These are phyloP conservation scores for Lipomyces sp. DNA, from an alignment of 805 yeast species.

Conservation along the genomic window DNA sequence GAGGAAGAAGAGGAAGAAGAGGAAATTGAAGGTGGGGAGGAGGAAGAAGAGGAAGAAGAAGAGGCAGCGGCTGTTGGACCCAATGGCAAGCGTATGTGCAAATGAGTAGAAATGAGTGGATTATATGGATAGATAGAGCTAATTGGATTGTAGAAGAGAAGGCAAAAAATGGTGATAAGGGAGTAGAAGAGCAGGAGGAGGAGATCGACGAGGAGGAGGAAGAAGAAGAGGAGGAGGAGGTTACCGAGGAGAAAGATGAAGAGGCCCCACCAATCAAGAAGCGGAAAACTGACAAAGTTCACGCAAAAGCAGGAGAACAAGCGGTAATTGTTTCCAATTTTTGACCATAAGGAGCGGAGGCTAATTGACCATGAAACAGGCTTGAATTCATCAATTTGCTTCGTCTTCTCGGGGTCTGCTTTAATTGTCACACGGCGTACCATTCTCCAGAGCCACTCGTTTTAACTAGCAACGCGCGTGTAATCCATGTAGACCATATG, in stretches of 20 bases:
- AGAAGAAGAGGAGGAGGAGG: conserved; percentile 14
- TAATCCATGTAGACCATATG: neutral
- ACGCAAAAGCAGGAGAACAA: neutral
- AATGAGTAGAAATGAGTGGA: neutral
- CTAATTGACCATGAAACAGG: neutral
- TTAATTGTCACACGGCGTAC: neutral
- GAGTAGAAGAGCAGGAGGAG: conserved; percentile 11
- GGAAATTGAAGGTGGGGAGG: conserved; percentile 34
- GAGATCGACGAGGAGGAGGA: conserved; percentile 10
- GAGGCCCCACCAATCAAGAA: conserved; percentile 35
- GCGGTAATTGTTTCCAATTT: neutral
- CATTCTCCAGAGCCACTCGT: neutral
- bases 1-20: conserved; percentile 32
- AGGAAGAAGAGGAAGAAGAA: conserved; percentile 10
- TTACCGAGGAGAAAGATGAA: conserved; percentile 20
- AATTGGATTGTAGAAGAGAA: conserved; percentile 11
- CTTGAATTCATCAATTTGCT: neutral
- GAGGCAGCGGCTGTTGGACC: neutral
- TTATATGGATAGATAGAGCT: neutral
- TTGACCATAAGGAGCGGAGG: neutral
- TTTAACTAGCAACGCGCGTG: too few species aligned
- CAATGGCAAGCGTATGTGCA: conserved; percentile 5
- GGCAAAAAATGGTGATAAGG: conserved; percentile 13
- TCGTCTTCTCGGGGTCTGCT: neutral
- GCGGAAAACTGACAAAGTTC: conserved; percentile 24